Conservation (phyloP, 1,284 basidiomycete genomes). For the Meira nashicola region DNA sequence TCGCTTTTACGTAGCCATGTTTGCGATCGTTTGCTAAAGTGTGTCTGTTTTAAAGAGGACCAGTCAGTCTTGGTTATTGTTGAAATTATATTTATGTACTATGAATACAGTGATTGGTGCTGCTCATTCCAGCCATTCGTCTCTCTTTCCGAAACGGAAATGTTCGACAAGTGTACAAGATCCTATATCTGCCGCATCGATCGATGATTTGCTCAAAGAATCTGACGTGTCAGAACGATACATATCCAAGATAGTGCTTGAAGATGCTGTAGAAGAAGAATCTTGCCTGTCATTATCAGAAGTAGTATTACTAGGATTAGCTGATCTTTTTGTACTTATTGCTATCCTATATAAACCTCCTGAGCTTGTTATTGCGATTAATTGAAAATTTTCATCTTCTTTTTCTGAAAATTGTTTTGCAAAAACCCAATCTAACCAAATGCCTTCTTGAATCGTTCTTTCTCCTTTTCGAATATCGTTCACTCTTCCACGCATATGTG, state of each 20-base stretch:
- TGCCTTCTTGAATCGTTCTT: constrained; percentile 31
- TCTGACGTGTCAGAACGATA: constrained; percentile 19
- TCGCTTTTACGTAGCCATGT: no score
- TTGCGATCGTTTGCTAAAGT: no score
- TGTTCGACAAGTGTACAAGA: background rate
- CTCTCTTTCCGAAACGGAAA: constrained; percentile 4
- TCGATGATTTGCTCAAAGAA: background rate
- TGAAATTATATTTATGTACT: background rate
- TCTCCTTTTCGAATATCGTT: constrained; percentile 41
- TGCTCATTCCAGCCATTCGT: constrained; percentile 7
- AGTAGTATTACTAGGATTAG: background rate
- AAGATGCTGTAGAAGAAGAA: background rate
- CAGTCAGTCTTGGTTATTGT: background rate
- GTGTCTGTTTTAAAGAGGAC: no score
- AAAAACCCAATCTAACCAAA: constrained; percentile 36
- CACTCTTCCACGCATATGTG: constrained; percentile 34
- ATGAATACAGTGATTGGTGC: background rate
- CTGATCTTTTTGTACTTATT: constrained; percentile 4
- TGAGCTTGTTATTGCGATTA: constrained; percentile 40
- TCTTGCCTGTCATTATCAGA: background rate
- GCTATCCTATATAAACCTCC: constrained; percentile 42
- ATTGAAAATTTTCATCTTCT: constrained; percentile 10
- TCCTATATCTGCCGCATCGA: background rate
- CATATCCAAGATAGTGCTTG: constrained; percentile 35
- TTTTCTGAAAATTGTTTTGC: background rate